Percentiles rank a stretch among this genome's conserved stretches.
Conservation (phyloP, 2,329 filamentous ascomycete species). For the Cadophora sp. region DNA sequence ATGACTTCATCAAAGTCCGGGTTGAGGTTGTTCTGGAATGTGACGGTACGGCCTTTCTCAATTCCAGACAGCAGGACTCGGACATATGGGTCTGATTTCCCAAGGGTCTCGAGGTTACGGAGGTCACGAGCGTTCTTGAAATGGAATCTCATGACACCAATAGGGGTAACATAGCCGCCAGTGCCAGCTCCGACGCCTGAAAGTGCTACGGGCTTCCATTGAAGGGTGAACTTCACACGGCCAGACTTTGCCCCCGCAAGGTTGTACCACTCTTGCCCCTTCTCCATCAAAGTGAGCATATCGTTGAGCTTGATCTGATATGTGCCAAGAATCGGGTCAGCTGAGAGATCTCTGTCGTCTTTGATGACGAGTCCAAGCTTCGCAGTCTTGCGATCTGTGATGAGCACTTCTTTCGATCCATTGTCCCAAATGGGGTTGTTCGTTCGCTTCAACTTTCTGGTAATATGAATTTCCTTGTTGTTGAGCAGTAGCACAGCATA, state of each 20-base stretch:
- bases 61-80: conserved; percentile 89
- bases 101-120: conserved; percentile 91
- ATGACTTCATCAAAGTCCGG: conserved; percentile 96
- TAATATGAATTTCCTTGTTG: conserved; percentile 86
- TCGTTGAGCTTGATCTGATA: conserved; percentile 97
- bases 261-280: conserved; percentile 97
- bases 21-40: conserved; percentile 93
- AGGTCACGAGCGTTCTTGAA: conserved; percentile 84
- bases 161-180: conserved; percentile 89
- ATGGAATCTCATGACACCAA: conserved; percentile 94
- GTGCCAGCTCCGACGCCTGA: conserved; percentile 78
- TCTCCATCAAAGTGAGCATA: conserved; percentile 87
- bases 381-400: conserved; percentile 90
- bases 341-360: conserved; percentile 85
- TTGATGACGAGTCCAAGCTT: conserved; percentile 93
- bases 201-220: conserved; percentile 95
- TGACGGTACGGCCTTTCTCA: conserved; percentile 90
- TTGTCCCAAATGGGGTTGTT: conserved; percentile 98
- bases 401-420: conserved; percentile 90
- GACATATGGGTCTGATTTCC: conserved; percentile 95
- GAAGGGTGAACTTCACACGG: conserved; percentile 85
- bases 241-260: conserved; percentile 81
- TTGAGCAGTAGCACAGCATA: conserved; percentile 91
- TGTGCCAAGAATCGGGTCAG: conserved; percentile 85
- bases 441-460: conserved; percentile 92